Evolutionary conservation across 1,284 basidiomycete genomes (phyloP), one percentile per base, ranked within the genome.

Genomic region (Sutorius eximius): DNA sequence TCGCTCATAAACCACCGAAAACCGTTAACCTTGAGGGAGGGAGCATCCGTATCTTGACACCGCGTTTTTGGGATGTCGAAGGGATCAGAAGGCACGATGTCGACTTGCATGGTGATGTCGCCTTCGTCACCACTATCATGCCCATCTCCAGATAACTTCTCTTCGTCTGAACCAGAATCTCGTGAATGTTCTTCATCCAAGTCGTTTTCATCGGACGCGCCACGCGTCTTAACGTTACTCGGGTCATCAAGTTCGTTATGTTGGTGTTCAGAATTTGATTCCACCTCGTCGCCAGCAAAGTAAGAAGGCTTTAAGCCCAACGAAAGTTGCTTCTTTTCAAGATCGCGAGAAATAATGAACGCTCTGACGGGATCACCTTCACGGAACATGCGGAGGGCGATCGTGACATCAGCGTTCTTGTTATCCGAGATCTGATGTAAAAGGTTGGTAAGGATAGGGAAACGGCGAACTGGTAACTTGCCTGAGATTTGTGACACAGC

Each of bases 401-500:
- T 75, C 27, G 78, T 70, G 33, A 92, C 86, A 69, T 95, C 89
- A 18, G 86, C 87, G 36, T 87, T 83, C 62, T 86, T 82, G 70
- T 91, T 91, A 68, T 96, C 93, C 8, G 93, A 88, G 45, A 96
- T 79, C 89, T 94, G 57, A 29, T 30, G 22, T n/a, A 53, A 42
- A 42, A 9, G 15, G 34, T 54, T 51, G 7, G 53, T 1, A 18
- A 16, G 44, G 5, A 53, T 51, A 44, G 38, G 1, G 40, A 37
- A 56, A 51, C 1, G 24, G 49, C 27, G 24, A 32, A 51, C 33
- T 48, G 36, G 36, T 41, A 48, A 49, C 79, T 50, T 65, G 89
- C 90, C 79, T 97, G 83, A 20, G 91, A 92, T 72, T 94, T 94
- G 74, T 99, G 97, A 71, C 96, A 98, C 11, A 99, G 78, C 6